A percentile compares a stretch with the other conserved stretches of the same genome.
Evolutionary conservation across 164 flowering plant species (phyloP).

Genomic region (Annona cherimola): DNA sequence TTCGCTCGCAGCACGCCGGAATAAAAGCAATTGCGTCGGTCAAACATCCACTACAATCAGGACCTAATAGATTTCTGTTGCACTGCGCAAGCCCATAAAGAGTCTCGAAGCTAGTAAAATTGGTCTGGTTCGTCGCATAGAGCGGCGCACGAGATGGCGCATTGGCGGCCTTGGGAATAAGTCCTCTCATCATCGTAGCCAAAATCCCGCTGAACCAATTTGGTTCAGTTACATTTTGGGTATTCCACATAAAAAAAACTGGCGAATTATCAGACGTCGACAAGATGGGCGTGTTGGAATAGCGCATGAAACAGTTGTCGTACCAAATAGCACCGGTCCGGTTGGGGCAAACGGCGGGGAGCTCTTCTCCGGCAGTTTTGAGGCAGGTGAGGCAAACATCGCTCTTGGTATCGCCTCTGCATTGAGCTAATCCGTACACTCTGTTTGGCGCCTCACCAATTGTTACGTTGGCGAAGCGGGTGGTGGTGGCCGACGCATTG

Average conservation of each 20-base stretch:
- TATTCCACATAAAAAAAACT: neutral
- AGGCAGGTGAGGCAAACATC: neutral
- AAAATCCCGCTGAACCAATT: neutral
- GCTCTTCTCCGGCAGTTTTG: neutral
- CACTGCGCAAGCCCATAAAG: conserved; percentile 29
- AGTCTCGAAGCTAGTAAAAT: neutral
- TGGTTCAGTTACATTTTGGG: neutral
- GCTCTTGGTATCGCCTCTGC: conserved; percentile 6
- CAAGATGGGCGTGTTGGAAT: neutral
- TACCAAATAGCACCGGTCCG: neutral
- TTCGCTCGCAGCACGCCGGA: conserved; percentile 2
- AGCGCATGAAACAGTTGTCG: conserved; percentile 8
- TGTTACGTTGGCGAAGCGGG: neutral
- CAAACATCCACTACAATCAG: conserved; percentile 20
- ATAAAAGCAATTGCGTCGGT: conserved; percentile 6
- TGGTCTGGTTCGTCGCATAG: conserved; percentile 10
- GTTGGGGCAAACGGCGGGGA: neutral
- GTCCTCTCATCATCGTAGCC: neutral
- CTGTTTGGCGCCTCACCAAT: neutral
- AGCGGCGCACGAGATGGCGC: neutral
- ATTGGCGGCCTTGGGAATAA: neutral
- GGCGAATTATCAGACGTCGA: neutral
- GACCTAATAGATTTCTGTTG: conserved; percentile 13
- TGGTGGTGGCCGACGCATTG: neutral
- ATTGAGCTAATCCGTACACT: conserved; percentile 3